Evolutionary conservation across 2,329 filamentous ascomycete genomes (phyloP).

Genomic region (Fusarium mexicanum): DNA sequence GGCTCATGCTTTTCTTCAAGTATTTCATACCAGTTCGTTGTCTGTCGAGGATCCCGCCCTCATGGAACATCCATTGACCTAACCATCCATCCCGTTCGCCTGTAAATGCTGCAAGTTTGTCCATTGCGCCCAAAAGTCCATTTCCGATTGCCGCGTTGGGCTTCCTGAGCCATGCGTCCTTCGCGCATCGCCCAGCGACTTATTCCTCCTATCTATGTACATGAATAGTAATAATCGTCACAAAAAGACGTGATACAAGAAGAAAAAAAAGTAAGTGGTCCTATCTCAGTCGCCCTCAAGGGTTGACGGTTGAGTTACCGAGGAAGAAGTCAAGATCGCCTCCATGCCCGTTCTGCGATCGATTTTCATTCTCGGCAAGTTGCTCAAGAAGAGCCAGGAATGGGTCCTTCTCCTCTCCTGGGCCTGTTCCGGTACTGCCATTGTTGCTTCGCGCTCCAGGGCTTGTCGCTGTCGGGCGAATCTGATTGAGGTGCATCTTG

Average conservation of each 20-base stretch:
- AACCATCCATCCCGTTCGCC: constrained; percentile 14
- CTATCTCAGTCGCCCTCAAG: constrained; percentile 3
- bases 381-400: constrained; percentile 84
- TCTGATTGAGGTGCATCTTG: constrained; percentile 34
- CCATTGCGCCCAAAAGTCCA: constrained; percentile 16
- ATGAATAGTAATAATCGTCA: not conserved
- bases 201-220: not conserved
- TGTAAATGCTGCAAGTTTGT: constrained; percentile 33
- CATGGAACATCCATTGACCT: constrained; percentile 16
- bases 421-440: constrained; percentile 58
- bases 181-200: constrained; percentile 2
- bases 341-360: constrained; percentile 67
- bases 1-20: constrained; percentile 14
- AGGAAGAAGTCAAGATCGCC: constrained; percentile 84
- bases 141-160: not conserved
- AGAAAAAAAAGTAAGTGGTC: not conserved
- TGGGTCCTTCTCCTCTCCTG: constrained; percentile 77
- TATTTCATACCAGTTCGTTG: constrained; percentile 21
- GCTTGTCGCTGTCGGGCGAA: constrained; percentile 44
- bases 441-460: constrained; percentile 61
- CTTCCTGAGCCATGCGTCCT: not conserved
- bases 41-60: constrained; percentile 26
- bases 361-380: constrained; percentile 81
- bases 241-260: not conserved
- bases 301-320: constrained; percentile 37